Base-by-base conservation (phyloP, 768 basidiomycete species). In the Mycena albidolilacea region DNA sequence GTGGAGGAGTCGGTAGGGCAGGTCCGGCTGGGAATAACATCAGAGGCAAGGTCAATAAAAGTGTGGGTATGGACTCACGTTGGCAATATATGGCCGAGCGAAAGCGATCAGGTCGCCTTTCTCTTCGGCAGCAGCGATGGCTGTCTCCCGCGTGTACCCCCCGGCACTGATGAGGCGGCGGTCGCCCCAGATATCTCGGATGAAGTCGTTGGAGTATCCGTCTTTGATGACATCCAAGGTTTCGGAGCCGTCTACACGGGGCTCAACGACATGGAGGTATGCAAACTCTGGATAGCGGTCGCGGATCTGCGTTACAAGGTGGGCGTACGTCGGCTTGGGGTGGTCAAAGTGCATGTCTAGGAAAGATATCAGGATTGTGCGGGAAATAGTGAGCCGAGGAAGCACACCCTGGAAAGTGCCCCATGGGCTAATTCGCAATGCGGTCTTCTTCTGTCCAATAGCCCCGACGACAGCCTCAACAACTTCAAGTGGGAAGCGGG, bases 361-460 rank as follows among this genome's bases (percentile, higher is more conserved):
- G 50, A 21, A 14, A 19, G 15, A 10, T 50, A 1, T 50, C 19
- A 50, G 19, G 15, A 50, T 50, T 1, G n/a, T 21, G 50, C 19
- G 1, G 17, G 10, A 46, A 46, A 17, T 6, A 10, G n/a, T n/a
- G 0, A 50, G 17, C 44, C 6, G 44, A 46, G 44, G 17, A 19
- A 19, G 50, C 50, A 10, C 1, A 50, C 50, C 50, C n/a, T 21
- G 19, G 67, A 75, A 80, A 2, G 64, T 43, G 17, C 75, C 77
- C 83, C 81, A 88, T 1, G 84, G 87, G 69, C 84, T 84, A 11
- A 89, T 41, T 7, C 88, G 84, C 63, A 89, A 77, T 0, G 80
- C 87, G 8, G 83, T 80, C 7, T 80, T 81, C n/a, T 86, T 83
- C 46, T 80, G 74, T 5, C 55, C 55, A 35, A 57, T 23, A 2